Evolutionary conservation across 2,329 filamentous ascomycete species (phyloP).

Genomic region (Alternaria sp.): DNA sequence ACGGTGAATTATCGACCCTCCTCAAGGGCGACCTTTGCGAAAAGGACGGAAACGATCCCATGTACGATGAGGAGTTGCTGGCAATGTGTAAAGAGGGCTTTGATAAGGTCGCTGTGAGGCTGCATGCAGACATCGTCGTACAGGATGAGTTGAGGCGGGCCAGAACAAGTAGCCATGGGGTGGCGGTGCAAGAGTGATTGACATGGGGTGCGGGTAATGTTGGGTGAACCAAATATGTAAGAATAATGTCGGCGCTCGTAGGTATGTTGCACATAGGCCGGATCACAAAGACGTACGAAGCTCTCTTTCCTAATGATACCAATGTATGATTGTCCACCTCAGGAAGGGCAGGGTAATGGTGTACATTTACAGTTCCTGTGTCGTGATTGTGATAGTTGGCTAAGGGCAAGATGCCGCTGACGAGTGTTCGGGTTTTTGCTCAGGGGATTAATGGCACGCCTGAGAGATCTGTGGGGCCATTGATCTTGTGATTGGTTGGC

Average conservation of each 20-base stretch:
- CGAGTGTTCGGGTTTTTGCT: too few species aligned
- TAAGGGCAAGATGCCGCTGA: too few species aligned
- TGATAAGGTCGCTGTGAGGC: not conserved
- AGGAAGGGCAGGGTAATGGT: not conserved
- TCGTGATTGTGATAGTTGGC: not conserved
- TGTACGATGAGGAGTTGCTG: constrained; percentile 6
- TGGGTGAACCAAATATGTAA: not conserved
- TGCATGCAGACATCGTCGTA: not conserved
- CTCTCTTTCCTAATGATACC: not conserved
- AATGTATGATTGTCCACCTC: not conserved
- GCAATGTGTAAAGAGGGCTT: constrained; percentile 12
- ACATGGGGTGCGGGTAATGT: not conserved
- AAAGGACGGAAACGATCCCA: constrained; percentile 9
- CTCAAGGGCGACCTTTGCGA: constrained; percentile 8
- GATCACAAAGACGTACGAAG: not conserved
- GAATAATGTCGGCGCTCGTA: not conserved
- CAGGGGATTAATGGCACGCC: not conserved
- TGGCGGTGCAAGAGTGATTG: not conserved
- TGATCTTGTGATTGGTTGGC: constrained; percentile 11
- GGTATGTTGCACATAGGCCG: not conserved
- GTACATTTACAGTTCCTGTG: not conserved
- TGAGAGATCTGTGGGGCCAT: not conserved
- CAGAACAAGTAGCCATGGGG: too few species aligned
- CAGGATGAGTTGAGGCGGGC: not conserved
- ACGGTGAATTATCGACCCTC: not conserved